Conservation (phyloP, 805 yeast genomes). For the Starmerella powellii region DNA sequence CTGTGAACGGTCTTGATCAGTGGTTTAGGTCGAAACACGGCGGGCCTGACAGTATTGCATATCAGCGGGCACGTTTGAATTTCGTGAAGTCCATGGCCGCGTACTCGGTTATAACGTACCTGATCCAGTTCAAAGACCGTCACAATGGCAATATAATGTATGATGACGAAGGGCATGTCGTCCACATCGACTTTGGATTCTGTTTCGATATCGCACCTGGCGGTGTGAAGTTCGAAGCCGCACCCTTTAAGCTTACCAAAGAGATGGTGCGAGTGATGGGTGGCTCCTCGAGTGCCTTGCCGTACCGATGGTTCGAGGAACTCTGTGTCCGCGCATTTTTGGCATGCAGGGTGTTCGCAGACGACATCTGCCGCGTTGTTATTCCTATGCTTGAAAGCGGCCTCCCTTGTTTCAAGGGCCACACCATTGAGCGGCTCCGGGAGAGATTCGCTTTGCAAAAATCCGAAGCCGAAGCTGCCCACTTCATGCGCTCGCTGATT, state of each 20-base stretch:
- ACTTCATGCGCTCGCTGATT: slow-evolving; percentile 61
- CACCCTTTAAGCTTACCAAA: slow-evolving; percentile 89
- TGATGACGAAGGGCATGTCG: slow-evolving; percentile 85
- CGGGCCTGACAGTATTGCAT: slow-evolving; percentile 79
- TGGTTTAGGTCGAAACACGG: slow-evolving; percentile 88
- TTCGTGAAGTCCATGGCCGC: slow-evolving; percentile 88
- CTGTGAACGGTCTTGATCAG: slow-evolving; percentile 91
- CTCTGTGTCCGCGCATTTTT: slow-evolving; percentile 85
- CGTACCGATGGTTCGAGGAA: slow-evolving; percentile 88
- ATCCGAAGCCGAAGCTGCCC: slow-evolving; percentile 75
- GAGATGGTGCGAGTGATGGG: slow-evolving; percentile 97
- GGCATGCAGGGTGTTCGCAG: slow-evolving; percentile 79
- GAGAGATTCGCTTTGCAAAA: slow-evolving; percentile 70
- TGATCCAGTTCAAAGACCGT: slow-evolving; percentile 87
- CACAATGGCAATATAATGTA: slow-evolving; percentile 97
- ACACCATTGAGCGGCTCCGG: slow-evolving; percentile 65
- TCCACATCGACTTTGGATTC: slow-evolving; percentile 97
- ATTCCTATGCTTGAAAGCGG: slow-evolving; percentile 91
- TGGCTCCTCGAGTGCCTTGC: slow-evolving; percentile 73
- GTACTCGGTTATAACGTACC: slow-evolving; percentile 79
- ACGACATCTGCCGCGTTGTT: slow-evolving; percentile 71
- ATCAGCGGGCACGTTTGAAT: slow-evolving; percentile 83
- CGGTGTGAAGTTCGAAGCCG: slow-evolving; percentile 95
- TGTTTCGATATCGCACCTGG: slow-evolving; percentile 99
- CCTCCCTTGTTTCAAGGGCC: slow-evolving; percentile 85